Base-by-base conservation (phyloP, 768 basidiomycete genomes). In the Tylopilus felleus region DNA sequence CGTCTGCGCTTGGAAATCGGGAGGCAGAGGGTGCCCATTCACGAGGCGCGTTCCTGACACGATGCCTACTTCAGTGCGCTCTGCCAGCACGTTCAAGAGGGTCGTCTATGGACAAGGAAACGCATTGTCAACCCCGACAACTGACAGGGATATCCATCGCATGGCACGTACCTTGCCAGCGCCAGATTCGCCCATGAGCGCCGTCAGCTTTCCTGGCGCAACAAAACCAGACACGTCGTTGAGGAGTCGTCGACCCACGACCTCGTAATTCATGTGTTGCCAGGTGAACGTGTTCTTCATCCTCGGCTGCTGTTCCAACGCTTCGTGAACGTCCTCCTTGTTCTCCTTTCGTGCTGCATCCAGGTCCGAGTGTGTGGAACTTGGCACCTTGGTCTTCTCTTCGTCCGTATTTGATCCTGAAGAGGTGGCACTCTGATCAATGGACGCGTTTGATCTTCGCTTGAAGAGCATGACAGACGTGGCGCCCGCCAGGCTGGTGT, bases 241-340 rank as follows among this genome's bases (percentile, higher is more conserved):
- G 21, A 81, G 69, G 0, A 81, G 65, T 28, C 68, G 71, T 35
- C 80, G 72, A 16, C 84, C 74, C 1, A 79, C 74, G 0, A 93
- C 83, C 29, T 77, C 78, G 65, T 93, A 95, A 52, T 76, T 73
- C 45, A 92, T 57, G 56, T 83, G 74, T 49, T 84, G 77, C 90
- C 90, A 97, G 1, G 93, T 90, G 70, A 97, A 94, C 6, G 85
- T 77, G 59, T 86, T 78, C 19, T 68, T 75, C 77, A 56, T 67
- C 53, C 5, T 55, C 3, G 63, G 55, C 29, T 65, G 56, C 53
- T 73, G 75, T 50, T 68, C 73, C 59, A 74, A 65, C 56, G 72
- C 71, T 36, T 73, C 60, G 25, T 68, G 63, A 1, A 58, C 47
- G 6, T 65, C 65, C 29, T 55, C 62, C 47, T 53, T 61, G 27